Evolutionary conservation across 192 early-diverging fungal species (phyloP).

Genomic region (Linnemannia schmuckeri): DNA sequence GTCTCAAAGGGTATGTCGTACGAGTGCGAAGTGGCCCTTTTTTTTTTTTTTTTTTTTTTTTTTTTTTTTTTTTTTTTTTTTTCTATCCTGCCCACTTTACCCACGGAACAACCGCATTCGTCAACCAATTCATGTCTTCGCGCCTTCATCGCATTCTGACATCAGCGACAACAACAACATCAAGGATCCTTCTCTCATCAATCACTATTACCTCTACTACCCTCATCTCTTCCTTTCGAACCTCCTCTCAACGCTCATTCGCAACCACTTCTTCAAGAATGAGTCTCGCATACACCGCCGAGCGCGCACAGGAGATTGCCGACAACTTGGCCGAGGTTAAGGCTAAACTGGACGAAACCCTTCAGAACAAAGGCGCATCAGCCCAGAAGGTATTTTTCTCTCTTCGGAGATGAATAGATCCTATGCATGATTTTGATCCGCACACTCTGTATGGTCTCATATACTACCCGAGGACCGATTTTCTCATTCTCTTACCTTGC

Average conservation of each 20-base stretch:
- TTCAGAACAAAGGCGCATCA: conserved; percentile 9
- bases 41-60: conserved; percentile 10
- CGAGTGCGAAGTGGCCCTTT: neutral
- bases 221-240: neutral
- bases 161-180: neutral
- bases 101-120: neutral
- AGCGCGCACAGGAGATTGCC: conserved; percentile 38
- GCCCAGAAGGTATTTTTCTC: conserved; percentile 12
- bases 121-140: conserved; percentile 9
- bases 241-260: neutral
- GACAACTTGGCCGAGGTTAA: conserved; percentile 24
- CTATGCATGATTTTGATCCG: neutral
- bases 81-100: neutral
- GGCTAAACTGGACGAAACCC: conserved; percentile 11
- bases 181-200: neutral
- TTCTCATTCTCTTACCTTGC: neutral
- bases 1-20: neutral
- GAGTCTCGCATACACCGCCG: conserved; percentile 22
- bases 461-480: neutral
- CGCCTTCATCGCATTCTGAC: neutral
- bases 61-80: neutral
- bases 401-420: neutral
- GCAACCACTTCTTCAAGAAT: conserved; percentile 2
- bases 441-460: neutral
- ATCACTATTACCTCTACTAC: neutral